Conservation (phyloP, 2,329 filamentous ascomycete genomes). For the Trichophyton verrucosum region DNA sequence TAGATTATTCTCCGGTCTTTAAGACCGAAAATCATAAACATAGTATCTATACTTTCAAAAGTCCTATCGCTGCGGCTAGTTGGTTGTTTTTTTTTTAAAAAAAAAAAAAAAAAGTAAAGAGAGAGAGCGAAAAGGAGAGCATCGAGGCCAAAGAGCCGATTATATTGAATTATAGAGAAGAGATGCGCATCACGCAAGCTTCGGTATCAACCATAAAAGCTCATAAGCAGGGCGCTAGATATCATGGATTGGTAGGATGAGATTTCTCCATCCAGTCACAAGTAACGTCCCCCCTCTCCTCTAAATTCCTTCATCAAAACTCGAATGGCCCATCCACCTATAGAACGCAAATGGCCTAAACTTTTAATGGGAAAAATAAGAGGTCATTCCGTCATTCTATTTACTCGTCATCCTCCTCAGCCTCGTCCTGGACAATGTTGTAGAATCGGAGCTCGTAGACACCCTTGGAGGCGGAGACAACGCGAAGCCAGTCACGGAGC, state of each 20-base stretch:
- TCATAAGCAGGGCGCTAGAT: neutral
- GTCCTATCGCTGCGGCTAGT: no score
- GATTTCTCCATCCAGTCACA: neutral
- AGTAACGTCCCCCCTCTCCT: neutral
- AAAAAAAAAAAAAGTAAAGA: no score
- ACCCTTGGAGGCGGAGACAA: conserved; percentile 94
- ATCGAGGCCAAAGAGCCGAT: neutral
- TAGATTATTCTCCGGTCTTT: neutral
- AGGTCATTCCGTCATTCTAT: conserved; percentile 18
- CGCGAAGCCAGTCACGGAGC: conserved; percentile 98
- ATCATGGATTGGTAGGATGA: neutral
- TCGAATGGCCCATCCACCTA: neutral
- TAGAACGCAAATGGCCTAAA: neutral
- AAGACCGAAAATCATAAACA: neutral
- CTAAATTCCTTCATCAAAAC: neutral
- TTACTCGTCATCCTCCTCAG: conserved; percentile 97
- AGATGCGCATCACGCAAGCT: neutral
- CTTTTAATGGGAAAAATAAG: neutral
- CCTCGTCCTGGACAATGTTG: conserved; percentile 99
- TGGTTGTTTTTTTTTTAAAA: no score
- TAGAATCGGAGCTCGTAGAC: conserved; percentile 99
- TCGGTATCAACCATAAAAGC: neutral
- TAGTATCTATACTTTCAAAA: neutral
- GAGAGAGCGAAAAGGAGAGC: neutral
- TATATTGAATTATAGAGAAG: neutral